These are phyloP conservation scores for grape (Vitis vinifera) DNA, from an alignment of 164 flowering plant genomes.

Conservation along the genomic window ASM3070453v1 NC_081822.1:3407001-3407500, in stretches of 20 bases:
- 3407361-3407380: slow-evolving; percentile 13
- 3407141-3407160: too few species aligned
- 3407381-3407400: background rate
- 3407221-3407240: background rate
- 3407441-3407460: slow-evolving; percentile 15
- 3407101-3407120: too few species aligned
- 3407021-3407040: too few species aligned
- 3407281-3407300: slow-evolving; percentile 27
- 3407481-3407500: slow-evolving; percentile 7
- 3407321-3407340: background rate
- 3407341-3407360: slow-evolving; percentile 35
- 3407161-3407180: too few species aligned
- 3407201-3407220: too few species aligned
- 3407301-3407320: slow-evolving; percentile 11
- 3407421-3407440: background rate
- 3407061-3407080: too few species aligned
- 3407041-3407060: too few species aligned
- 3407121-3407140: too few species aligned
- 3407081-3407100: too few species aligned
- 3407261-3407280: slow-evolving; percentile 25
- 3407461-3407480: background rate
- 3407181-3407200: too few species aligned
- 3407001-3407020: too few species aligned
- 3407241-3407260: slow-evolving; percentile 15
- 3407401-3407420: background rate